Evolutionary conservation across 2,329 filamentous ascomycete species (phyloP), one percentile per base, ranked within the genome.

Genomic region (Aspergillus neotritici): DNA sequence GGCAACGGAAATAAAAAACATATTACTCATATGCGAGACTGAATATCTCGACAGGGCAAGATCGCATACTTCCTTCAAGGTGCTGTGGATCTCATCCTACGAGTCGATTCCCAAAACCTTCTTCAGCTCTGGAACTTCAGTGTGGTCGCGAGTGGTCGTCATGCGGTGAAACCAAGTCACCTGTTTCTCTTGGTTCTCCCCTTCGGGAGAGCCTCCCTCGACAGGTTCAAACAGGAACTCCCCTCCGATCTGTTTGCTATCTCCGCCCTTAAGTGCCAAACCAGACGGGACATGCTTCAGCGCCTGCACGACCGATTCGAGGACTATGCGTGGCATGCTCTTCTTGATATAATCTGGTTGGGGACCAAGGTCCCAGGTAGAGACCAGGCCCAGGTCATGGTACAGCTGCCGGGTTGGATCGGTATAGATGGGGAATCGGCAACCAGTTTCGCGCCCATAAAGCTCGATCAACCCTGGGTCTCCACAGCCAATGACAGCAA

Each of bases 81-180:
- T 25, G 21, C 21, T 25, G 7, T 9, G 7, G 7, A 25, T 25
- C 3, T 2, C 3, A 8, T 8, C 7, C 21, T 25, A 9, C 21
- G 21, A 8, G 21, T 8, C 6, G 7, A 9, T 25, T 8, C 21
- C 21, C 21, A 25, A 8, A 8, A 25, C 7, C 7, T 25, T 25
- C 21, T 25, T 25, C 17, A 58, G 21, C 2, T 37, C 42, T 2
- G 43, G n/a, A 1, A 90, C 72, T 69, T 89, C 86, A 1, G 78
- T 77, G 60, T 94, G 87, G 53, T 90, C 87, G 37, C 87, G 71
- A 10, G 86, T 91, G 44, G 79, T 86, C 59, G 74, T 74, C 87
- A 94, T 94, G 21, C 86, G 75, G 66, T 91, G 86, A 55, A 84
- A 89, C 87, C 87, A 94, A 1, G 79, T 82, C 21, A 87, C 76